Evolutionary conservation across 2,329 filamentous ascomycete species (phyloP).

Genomic region (Verticillium nubilum): DNA sequence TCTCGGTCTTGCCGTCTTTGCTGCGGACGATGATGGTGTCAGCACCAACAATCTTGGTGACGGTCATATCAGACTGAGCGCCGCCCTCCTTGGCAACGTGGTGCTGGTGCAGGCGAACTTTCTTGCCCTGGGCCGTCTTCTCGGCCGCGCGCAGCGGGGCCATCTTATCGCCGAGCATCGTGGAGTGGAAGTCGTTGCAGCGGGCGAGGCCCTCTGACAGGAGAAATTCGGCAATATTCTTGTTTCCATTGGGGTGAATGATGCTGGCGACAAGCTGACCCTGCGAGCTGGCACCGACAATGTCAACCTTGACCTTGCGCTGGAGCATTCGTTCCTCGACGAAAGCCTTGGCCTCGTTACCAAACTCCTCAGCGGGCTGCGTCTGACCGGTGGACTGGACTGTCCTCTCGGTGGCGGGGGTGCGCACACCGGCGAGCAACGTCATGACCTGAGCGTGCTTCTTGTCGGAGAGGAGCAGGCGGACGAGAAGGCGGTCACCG

Average conservation of each 20-base stretch:
- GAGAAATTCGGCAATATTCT: slow-evolving; percentile 74
- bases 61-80: slow-evolving; percentile 64
- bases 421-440: slow-evolving; percentile 80
- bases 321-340: slow-evolving; percentile 84
- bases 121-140: slow-evolving; percentile 72
- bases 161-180: slow-evolving; percentile 86
- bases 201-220: slow-evolving; percentile 84
- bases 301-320: slow-evolving; percentile 73
- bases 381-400: slow-evolving; percentile 73
- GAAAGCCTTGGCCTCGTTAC: slow-evolving; percentile 82
- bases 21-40: slow-evolving; percentile 84
- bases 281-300: slow-evolving; percentile 84
- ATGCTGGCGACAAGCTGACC: slow-evolving; percentile 85
- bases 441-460: slow-evolving; percentile 88
- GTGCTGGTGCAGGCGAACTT: slow-evolving; percentile 75
- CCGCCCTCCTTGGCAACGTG: slow-evolving; percentile 66
- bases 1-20: slow-evolving; percentile 75
- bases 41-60: slow-evolving; percentile 79
- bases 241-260: slow-evolving; percentile 80
- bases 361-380: slow-evolving; percentile 81
- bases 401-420: slow-evolving; percentile 82
- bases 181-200: slow-evolving; percentile 95
- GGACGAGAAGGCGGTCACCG: slow-evolving; percentile 82
- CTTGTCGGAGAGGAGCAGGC: slow-evolving; percentile 72
- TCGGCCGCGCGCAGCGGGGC: slow-evolving; percentile 78